These are phyloP conservation scores for Lophiostoma macrostomum DNA, from an alignment of 495 filamentous ascomycete species.

Conservation along the genomic window DNA sequence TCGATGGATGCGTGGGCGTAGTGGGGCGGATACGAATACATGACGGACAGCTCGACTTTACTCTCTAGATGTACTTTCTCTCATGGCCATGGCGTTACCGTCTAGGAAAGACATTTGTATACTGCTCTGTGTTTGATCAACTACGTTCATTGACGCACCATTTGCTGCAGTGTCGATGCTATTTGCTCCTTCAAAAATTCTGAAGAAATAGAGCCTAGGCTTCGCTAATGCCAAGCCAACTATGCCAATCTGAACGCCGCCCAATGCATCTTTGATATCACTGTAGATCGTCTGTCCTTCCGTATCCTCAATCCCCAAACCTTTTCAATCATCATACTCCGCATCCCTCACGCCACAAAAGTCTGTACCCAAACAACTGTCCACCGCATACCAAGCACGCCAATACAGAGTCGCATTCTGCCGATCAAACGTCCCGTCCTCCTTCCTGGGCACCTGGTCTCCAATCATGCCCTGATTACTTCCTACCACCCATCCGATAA, in stretches of 20 bases:
- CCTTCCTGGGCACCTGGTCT: constrained; percentile 67
- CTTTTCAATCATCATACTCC: constrained; percentile 30
- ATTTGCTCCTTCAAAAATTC: background rate
- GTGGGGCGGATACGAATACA: background rate
- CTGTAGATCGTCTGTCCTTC: background rate
- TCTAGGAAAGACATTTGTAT: constrained; percentile 4
- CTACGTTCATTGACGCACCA: background rate
- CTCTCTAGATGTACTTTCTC: constrained; percentile 5
- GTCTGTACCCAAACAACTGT: constrained; percentile 40
- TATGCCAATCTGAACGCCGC: constrained; percentile 3
- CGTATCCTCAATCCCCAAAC: background rate
- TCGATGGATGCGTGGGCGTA: background rate
- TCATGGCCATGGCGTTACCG: constrained; percentile 4
- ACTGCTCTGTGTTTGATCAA: background rate
- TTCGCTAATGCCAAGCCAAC: no score
- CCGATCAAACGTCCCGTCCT: constrained; percentile 79
- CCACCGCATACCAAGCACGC: constrained; percentile 45
- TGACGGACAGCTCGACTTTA: background rate
- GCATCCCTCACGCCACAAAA: constrained; percentile 43
- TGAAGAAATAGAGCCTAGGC: no score
- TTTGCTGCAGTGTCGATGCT: background rate
- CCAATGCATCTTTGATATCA: constrained; percentile 3
- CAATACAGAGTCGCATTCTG: constrained; percentile 74
- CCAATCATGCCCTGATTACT: constrained; percentile 73
- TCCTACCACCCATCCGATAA: constrained; percentile 35